Conservation (phyloP, 306 rosid species). For the Elaeagnus macrophylla region DNA sequence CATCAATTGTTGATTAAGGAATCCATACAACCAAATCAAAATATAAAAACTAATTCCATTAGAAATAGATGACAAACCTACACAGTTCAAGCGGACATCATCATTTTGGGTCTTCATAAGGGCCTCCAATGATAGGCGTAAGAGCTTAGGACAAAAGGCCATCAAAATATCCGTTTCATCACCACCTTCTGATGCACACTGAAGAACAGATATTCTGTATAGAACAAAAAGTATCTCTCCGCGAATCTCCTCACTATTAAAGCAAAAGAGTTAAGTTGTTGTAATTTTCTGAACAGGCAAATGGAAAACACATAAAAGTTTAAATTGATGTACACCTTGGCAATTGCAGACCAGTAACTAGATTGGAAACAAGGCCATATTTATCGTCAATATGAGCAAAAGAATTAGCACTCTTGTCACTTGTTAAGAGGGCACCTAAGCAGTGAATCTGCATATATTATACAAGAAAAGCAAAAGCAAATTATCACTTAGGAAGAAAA, state of each 20-base stretch:
- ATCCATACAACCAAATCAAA: background rate
- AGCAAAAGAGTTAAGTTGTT: slow-evolving; percentile 8
- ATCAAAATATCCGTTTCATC: slow-evolving; percentile 48
- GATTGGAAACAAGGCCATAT: slow-evolving; percentile 47
- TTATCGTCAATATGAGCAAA: slow-evolving; percentile 41
- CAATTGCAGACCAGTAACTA: slow-evolving; percentile 71
- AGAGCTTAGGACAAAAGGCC: slow-evolving; percentile 59
- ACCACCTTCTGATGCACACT: slow-evolving; percentile 35
- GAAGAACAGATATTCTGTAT: slow-evolving; percentile 52
- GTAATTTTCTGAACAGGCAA: background rate
- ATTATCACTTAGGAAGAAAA: background rate
- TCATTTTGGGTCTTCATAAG: slow-evolving; percentile 73
- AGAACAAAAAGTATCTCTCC: slow-evolving; percentile 82
- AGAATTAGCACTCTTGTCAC: slow-evolving; percentile 37
- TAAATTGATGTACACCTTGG: slow-evolving; percentile 51
- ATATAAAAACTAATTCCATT: background rate
- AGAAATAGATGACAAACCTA: slow-evolving; percentile 49
- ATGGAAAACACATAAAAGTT: slow-evolving; percentile 6
- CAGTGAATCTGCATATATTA: slow-evolving; percentile 67
- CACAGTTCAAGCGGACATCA: slow-evolving; percentile 80
- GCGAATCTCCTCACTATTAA: slow-evolving; percentile 69
- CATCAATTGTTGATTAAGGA: too few species aligned
- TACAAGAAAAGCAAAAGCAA: background rate
- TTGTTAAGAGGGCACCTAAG: slow-evolving; percentile 62
- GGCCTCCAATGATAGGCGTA: slow-evolving; percentile 61